Percentiles rank a stretch among this genome's conserved stretches.
Conservation (phyloP, 257 asterid species). For the Solanum sitiens region DNA sequence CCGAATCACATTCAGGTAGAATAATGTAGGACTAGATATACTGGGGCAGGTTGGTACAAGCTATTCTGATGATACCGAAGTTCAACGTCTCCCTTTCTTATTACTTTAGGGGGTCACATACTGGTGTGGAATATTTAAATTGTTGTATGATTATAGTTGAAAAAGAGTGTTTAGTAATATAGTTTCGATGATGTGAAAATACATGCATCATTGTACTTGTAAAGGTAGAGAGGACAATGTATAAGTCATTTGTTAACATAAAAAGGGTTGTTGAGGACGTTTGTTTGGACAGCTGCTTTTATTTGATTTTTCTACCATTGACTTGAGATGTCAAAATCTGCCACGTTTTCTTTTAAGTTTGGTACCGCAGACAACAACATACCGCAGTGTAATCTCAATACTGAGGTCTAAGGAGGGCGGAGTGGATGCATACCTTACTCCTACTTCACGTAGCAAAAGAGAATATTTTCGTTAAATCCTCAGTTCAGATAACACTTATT, state of each 20-base stretch:
- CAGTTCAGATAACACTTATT: neutral
- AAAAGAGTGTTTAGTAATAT: neutral
- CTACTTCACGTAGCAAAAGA: neutral
- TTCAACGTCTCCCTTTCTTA: neutral
- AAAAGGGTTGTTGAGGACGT: neutral
- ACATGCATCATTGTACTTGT: neutral
- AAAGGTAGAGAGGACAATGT: neutral
- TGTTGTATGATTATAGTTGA: neutral
- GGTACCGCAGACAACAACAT: neutral
- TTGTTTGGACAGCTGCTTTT: neutral
- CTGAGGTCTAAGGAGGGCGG: fast-evolving
- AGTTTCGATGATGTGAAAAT: neutral
- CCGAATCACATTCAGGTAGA: neutral
- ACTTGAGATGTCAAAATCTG: neutral
- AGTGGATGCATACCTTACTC: neutral
- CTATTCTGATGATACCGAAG: neutral
- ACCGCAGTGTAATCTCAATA: neutral
- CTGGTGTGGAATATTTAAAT: neutral
- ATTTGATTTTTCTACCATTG: neutral
- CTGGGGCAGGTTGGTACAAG: neutral
- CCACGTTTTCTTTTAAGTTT: neutral
- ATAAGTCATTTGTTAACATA: neutral
- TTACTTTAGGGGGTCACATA: neutral
- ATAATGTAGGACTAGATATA: neutral
- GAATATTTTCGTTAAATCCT: neutral